These are phyloP conservation scores for Gastrolobium villosum DNA, from an alignment of 306 rosid species.

Conservation along the genomic window DNA sequence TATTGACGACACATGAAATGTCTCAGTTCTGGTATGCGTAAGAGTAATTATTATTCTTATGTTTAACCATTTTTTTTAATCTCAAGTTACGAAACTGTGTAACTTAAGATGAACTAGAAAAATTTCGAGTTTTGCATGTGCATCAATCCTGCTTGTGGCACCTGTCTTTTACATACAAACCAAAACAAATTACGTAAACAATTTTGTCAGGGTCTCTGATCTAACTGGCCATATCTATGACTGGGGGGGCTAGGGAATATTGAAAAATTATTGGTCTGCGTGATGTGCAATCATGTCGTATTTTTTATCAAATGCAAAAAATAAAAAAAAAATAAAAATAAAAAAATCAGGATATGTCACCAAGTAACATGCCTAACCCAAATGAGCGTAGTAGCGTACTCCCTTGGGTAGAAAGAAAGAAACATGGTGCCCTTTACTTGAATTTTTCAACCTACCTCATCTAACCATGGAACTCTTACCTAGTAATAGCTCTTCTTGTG, in stretches of 20 bases:
- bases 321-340: too few species aligned
- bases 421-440: not conserved
- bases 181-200: not conserved
- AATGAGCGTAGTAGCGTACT: not conserved
- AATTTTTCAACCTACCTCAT: slow-evolving; percentile 24
- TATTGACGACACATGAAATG: not conserved
- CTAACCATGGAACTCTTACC: not conserved
- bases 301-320: not conserved
- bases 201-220: not conserved
- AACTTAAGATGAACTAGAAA: not conserved
- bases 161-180: not conserved
- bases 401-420: not conserved
- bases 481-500: slow-evolving; percentile 18
- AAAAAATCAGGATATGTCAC: not conserved
- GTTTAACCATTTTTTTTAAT: not conserved
- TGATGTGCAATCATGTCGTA: not conserved
- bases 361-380: not conserved
- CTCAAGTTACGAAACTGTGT: not conserved
- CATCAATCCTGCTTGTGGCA: not conserved
- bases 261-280: not conserved
- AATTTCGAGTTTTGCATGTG: not conserved
- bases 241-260: not conserved
- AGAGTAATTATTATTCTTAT: not conserved
- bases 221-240: not conserved
- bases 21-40: not conserved